Base-by-base conservation (phyloP, 176 grass and related monocot genomes). In the Paspalum notatum region DNA sequence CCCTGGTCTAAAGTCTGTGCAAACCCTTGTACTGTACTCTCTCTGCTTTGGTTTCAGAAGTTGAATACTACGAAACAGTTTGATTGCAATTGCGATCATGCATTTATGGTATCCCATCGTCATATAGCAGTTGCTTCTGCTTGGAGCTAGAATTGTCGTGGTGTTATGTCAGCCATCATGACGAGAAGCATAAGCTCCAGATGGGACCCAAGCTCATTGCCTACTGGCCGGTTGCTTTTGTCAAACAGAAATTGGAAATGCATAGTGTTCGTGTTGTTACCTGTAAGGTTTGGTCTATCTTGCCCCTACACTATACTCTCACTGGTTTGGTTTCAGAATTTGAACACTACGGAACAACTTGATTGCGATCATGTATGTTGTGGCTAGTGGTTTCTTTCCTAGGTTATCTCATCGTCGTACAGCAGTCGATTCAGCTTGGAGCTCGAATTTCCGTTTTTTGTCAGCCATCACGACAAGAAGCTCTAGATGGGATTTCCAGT, bases 291-390 rank as follows among this genome's bases (percentile, higher is more conserved):
- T 47, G n/a, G 25, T 75, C 13, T n/a, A 27, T 66, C 55, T 75
- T 80, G 49, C 25, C 37, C 66, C 52, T 81, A 20, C 56, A n/a
- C n/a, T n/a, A n/a, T n/a, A 89, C 70, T 55, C 5, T 47, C 2
- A 57, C 7, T 58, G n/a, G n/a, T n/a, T n/a, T n/a, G 57, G 26
- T 81, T 61, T 71, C 11, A 40, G 20, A 76, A 56, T 56, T 76
- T 26, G 47, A 80, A 62, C 21, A 65, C n/a, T 4, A 59, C 4
- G 7, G 41, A 66, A 32, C 40, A 17, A 39, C 56, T 61, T 82
- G 12, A 15, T 82, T 53, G 69, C 0, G 65, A 54, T 64, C 62
- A 38, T n/a, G n/a, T n/a, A n/a, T 59, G 21, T 25, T 42, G n/a
- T 15, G n/a, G 2, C 32, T 10, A 20, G 7, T 44, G 16, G n/a